Percentiles rank a stretch among this genome's conserved stretches.
Conservation (phyloP, 2,329 filamentous ascomycete genomes). For the Ophiostoma ips region DNA sequence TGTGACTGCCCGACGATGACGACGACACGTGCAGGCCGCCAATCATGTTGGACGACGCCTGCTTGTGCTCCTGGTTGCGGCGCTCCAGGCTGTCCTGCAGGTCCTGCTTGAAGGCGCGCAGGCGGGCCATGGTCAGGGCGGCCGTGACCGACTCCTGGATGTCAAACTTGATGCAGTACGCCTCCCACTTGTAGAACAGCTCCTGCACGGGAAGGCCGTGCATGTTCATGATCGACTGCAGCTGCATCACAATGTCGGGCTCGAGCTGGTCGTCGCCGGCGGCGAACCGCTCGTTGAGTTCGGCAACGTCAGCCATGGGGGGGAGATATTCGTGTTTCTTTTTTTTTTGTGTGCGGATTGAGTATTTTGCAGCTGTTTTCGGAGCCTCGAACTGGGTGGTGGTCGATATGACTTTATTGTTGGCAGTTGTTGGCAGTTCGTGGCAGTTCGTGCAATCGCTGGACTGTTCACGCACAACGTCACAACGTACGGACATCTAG, state of each 20-base stretch:
- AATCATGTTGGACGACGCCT: not conserved
- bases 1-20: not conserved
- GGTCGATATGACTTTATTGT: too few relatives aligned
- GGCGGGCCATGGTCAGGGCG: conserved; percentile 45
- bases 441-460: too few relatives aligned
- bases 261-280: conserved; percentile 45
- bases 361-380: not conserved
- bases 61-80: conserved; percentile 1
- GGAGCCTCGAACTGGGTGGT: too few relatives aligned
- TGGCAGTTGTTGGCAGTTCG: too few relatives aligned
- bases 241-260: conserved; percentile 63
- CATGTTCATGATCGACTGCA: conserved; percentile 74
- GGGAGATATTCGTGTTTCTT: too few relatives aligned
- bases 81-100: conserved; percentile 68
- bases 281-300: conserved; percentile 40
- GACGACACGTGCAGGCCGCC: not conserved
- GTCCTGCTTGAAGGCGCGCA: conserved; percentile 70
- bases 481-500: too few relatives aligned
- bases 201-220: conserved; percentile 73
- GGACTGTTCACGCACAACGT: too few relatives aligned
- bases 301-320: conserved; percentile 29
- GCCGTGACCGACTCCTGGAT: conserved; percentile 54
- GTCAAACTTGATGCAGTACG: conserved; percentile 64
- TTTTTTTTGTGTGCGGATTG: not conserved
- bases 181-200: conserved; percentile 97